A percentile compares a stretch with the other conserved stretches of the same genome.
Conservation (phyloP, 2,329 filamentous ascomycete genomes). For the Fusarium sp. region DNA sequence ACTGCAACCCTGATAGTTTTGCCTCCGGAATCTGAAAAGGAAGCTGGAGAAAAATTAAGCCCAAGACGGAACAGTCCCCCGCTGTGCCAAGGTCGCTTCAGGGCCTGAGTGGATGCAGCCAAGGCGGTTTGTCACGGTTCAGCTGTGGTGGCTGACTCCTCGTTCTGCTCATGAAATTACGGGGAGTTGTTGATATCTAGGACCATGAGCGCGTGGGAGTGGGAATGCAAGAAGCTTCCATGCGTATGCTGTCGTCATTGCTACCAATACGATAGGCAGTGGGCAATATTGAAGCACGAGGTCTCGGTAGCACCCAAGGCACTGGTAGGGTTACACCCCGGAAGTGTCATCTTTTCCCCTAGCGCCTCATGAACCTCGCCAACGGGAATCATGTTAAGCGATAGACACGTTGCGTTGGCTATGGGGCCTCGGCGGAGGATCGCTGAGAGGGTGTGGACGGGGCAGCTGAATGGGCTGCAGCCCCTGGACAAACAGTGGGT, state of each 20-base stretch:
- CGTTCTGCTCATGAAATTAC: background rate
- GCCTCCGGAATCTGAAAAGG: constrained; percentile 7
- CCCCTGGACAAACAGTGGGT: background rate
- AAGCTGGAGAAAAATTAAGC: constrained; percentile 14
- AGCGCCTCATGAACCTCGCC: constrained; percentile 8
- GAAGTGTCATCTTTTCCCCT: constrained; percentile 1
- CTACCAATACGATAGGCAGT: constrained; percentile 4
- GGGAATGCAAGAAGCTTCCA: background rate
- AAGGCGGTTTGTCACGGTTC: background rate
- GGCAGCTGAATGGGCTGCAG: background rate
- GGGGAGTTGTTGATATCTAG: background rate
- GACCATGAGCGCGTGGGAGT: background rate
- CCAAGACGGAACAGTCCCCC: constrained; percentile 2
- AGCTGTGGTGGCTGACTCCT: background rate
- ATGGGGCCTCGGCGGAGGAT: background rate
- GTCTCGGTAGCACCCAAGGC: background rate
- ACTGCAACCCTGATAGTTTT: constrained; percentile 3
- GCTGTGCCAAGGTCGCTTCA: constrained; percentile 14
- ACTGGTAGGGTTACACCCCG: background rate
- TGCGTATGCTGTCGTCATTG: background rate
- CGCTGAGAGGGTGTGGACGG: background rate
- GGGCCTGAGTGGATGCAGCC: background rate
- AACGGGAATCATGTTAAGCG: constrained; percentile 16
- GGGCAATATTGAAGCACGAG: constrained; percentile 1
- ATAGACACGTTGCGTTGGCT: constrained; percentile 1